Base-by-base conservation (phyloP, 2,329 filamentous ascomycete species). In the Alternaria solani region DNA sequence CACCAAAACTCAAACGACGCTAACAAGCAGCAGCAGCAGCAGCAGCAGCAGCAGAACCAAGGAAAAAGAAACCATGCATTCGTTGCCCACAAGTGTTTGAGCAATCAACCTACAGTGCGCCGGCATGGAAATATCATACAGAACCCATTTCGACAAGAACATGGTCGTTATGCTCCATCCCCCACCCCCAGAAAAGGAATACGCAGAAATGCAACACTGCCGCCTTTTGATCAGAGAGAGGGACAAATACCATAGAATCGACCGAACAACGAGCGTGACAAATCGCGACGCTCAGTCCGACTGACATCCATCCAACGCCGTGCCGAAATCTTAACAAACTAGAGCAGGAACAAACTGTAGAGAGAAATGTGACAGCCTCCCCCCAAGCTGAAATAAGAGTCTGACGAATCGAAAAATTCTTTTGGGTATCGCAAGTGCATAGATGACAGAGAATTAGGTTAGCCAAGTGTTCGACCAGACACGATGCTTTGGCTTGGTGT, bases 401-500 rank as follows among this genome's bases (percentile, higher is more conserved):
- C 28, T 51, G 49, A 51, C 23, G 36, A 65, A 66, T 46, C 34
- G 61, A 67, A 66, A 63, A 68, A 67, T 66, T 75, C 64, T 69
- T 69, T 66, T 72, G 74, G 75, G 75, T 78, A 78, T 78, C 75
- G 74, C 72, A 71, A 73, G 59, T 64, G 54, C 66, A 51, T 65
- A 72, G 65, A 65, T 63, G 57, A 68, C 52, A 48, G 32, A 26
- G 25, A 43, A 38, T 48, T 44, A 38, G 20, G 49, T 77, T 68
- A 79, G 48, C 76, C 76, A 30, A 79, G 72, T 26, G 78, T 79
- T 44, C 78, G 72, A 55, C 76, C 76, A 57, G 78, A 79, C 12
- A 74, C 72, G 43, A 80, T 79, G n/a, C 76, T 71, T 63, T 79
- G 77, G 57, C 77, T 79, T 8, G 77, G 71, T 38, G 74, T 76